Evolutionary conservation across 305 asterid genomes (phyloP).

Genomic region (Rubia tinctorum): DNA sequence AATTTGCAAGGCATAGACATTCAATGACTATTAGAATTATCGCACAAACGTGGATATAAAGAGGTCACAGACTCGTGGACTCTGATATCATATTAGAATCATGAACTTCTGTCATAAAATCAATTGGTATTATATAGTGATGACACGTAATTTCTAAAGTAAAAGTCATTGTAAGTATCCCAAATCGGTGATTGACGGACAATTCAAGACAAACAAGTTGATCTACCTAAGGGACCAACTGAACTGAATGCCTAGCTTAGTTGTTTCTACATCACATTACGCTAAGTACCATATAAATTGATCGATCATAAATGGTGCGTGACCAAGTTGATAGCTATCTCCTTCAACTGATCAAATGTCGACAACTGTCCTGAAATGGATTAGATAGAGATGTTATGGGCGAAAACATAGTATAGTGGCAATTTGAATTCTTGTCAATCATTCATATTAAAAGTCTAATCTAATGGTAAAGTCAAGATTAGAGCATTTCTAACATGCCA

Average conservation of each 20-base stretch:
- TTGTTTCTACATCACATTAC: background rate
- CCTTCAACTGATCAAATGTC: background rate
- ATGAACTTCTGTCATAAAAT: too few relatives aligned
- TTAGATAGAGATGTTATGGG: background rate
- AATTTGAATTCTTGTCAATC: background rate
- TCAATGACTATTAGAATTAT: too few relatives aligned
- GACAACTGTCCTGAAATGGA: background rate
- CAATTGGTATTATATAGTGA: too few relatives aligned
- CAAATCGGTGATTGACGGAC: too few relatives aligned
- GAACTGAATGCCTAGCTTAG: constrained; percentile 1
- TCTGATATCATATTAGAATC: too few relatives aligned
- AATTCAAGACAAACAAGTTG: too few relatives aligned
- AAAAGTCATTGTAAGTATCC: too few relatives aligned
- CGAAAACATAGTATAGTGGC: background rate
- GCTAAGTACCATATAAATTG: background rate
- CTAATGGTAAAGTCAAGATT: background rate
- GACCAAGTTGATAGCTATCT: background rate
- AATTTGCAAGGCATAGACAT: too few relatives aligned
- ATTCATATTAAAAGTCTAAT: background rate
- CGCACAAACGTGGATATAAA: too few relatives aligned
- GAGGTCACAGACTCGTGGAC: too few relatives aligned
- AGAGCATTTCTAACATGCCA: background rate
- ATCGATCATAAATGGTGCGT: background rate
- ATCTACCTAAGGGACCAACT: too few relatives aligned
- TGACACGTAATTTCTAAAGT: too few relatives aligned